Evolutionary conservation across 768 basidiomycete genomes (phyloP).

Genomic region (Albatrellus ellisii): DNA sequence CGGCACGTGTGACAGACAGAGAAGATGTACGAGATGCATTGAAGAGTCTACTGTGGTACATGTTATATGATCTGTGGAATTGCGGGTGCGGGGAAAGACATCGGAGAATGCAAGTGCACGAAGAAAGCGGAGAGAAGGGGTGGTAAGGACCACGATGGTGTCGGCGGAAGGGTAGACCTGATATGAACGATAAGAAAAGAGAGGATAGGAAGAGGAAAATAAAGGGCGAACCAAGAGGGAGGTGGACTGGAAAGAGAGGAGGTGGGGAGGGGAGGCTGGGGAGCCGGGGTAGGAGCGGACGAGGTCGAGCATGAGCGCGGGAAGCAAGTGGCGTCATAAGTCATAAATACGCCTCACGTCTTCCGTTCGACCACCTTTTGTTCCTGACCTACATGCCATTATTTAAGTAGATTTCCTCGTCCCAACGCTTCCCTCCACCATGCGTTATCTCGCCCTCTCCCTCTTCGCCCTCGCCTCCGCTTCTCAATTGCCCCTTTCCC

Average conservation of each 20-base stretch:
- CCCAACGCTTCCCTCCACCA: too few relatives aligned
- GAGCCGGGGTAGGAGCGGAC: slow-evolving; percentile 32
- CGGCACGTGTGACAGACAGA: background rate
- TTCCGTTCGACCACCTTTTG: background rate
- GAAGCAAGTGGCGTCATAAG: background rate
- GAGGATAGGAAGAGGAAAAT: background rate
- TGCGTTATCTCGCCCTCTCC: background rate
- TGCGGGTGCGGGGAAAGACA: slow-evolving; percentile 52
- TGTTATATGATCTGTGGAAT: slow-evolving; percentile 33
- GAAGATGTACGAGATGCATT: slow-evolving; percentile 62
- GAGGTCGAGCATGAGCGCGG: slow-evolving; percentile 32
- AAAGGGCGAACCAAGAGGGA: slow-evolving; percentile 43
- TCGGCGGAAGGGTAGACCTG: slow-evolving; percentile 68
- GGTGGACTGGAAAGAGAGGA: slow-evolving; percentile 40
- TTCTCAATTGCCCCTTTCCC: slow-evolving; percentile 24
- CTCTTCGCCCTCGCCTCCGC: slow-evolving; percentile 20
- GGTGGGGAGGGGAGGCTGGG: slow-evolving; percentile 40
- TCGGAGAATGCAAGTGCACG: slow-evolving; percentile 72
- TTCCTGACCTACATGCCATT: too few relatives aligned
- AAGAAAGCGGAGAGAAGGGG: slow-evolving; percentile 47
- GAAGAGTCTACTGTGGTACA: slow-evolving; percentile 62
- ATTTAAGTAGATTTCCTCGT: too few relatives aligned
- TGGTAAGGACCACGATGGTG: slow-evolving; percentile 57
- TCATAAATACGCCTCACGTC: background rate
- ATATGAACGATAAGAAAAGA: slow-evolving; percentile 6